Conservation (phyloP, 106 monocot species). For the Dioscorea zingiberensis region DNA sequence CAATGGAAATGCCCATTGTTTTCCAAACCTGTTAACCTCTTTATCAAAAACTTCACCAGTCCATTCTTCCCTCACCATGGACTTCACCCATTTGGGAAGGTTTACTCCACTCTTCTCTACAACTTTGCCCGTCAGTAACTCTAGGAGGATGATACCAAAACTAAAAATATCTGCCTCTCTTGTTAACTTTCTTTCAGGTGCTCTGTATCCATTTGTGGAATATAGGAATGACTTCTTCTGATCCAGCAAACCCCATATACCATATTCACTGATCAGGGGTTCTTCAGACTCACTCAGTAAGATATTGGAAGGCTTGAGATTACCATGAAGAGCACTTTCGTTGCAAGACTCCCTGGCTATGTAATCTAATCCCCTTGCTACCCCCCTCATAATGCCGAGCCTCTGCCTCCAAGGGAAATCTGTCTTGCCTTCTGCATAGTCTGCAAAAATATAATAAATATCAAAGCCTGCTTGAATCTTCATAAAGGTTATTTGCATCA, state of each 20-base stretch:
- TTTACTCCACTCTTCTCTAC: slow-evolving; percentile 11
- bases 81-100: slow-evolving; percentile 23
- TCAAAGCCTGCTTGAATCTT: background rate
- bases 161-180: slow-evolving; percentile 16
- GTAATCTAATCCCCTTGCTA: slow-evolving; percentile 13
- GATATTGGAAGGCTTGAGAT: slow-evolving; percentile 17
- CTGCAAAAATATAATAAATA: slow-evolving; percentile 1
- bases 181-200: slow-evolving; percentile 11
- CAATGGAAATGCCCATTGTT: slow-evolving; percentile 12
- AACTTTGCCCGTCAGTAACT: slow-evolving; percentile 14
- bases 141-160: slow-evolving; percentile 20
- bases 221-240: slow-evolving; percentile 1
- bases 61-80: slow-evolving; percentile 31
- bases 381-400: slow-evolving; percentile 14
- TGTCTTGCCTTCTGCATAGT: slow-evolving; percentile 7
- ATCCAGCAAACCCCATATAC: slow-evolving; percentile 12
- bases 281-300: slow-evolving; percentile 13
- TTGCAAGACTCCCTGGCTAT: slow-evolving; percentile 4
- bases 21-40: slow-evolving; percentile 11
- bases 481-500: background rate
- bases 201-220: slow-evolving; percentile 12
- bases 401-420: slow-evolving; percentile 15
- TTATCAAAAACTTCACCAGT: slow-evolving; percentile 22
- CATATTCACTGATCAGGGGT: slow-evolving; percentile 18
- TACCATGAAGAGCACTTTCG: slow-evolving; percentile 8